Base-by-base conservation (phyloP, 1,284 basidiomycete species). In the Mycena sp. region DNA sequence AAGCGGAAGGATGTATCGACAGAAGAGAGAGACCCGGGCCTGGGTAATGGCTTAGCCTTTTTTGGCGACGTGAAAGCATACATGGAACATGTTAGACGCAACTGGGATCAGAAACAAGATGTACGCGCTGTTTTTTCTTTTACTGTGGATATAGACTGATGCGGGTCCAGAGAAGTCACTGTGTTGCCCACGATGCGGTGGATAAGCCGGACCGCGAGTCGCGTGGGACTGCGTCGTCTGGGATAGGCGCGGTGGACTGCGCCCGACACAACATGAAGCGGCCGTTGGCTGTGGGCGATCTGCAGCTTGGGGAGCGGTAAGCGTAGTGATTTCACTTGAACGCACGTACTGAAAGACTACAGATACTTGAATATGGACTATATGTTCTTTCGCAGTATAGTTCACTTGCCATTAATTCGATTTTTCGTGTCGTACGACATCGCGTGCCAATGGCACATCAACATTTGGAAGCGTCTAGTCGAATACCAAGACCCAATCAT, bases 291-390 rank as follows among this genome's bases (percentile, higher is more conserved):
- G 76, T 81, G 18, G 79, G 77, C 13, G 78, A 80, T 66, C 63
- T 80, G 4, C 77, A 80, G 55, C 72, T 75, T 30, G 77, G 78
- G 14, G 77, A 81, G 74, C 72, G 59, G 75, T 75, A 22, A 52
- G 30, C 4, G 30, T 30, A 30, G 44, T 22, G 38, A 14, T n/a
- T 41, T 41, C 14, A 14, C 7, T 10, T 41, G 41, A 14, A 10
- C 41, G 14, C 41, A 14, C 10, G 41, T 41, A 41, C 55, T 46
- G 34, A 44, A 30, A 39, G n/a, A 13, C 1, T 63, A 14, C 18
- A 67, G 65, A 3, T 67, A 59, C 16, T 2, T 71, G 20, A 84
- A 84, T 66, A 81, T 84, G 74, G 83, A 85, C 69, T 84, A 80
- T 60, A 41, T 83, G 1, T 73, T 83, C 16, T 73, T 77, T 20